Percentiles rank a stretch among this genome's conserved stretches.
Evolutionary conservation across 768 basidiomycete genomes (phyloP).

Genomic region (Suillus subalutaceus): DNA sequence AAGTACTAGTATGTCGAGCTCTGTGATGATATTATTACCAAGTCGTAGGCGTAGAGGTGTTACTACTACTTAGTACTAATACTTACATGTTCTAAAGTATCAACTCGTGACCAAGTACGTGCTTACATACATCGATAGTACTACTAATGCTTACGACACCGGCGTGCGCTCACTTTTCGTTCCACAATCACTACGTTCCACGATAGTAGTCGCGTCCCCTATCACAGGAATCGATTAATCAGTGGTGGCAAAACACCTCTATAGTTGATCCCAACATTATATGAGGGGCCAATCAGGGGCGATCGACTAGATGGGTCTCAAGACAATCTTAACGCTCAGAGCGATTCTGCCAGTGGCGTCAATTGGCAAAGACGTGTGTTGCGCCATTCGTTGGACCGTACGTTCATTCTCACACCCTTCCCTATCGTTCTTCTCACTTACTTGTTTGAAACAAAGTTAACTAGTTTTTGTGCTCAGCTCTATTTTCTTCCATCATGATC

Average conservation of each 20-base stretch:
- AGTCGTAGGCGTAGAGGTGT: neutral
- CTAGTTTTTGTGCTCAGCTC: neutral
- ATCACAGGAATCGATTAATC: neutral
- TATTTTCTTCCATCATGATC: neutral
- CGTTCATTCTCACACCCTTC: neutral
- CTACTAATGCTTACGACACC: too few species aligned
- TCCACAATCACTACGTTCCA: too few species aligned
- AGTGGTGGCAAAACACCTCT: neutral
- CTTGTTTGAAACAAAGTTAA: neutral
- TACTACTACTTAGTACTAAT: too few species aligned
- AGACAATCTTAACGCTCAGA: neutral
- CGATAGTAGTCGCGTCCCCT: too few species aligned
- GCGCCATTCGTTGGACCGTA: neutral
- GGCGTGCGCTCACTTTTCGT: neutral
- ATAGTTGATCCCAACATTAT: neutral
- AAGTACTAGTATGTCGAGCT: neutral
- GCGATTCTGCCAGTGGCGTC: neutral
- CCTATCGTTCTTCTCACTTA: neutral
- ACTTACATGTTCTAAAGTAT: too few species aligned
- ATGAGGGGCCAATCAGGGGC: too few species aligned
- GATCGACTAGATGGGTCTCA: too few species aligned
- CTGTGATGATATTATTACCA: neutral
- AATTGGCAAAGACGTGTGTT: too few species aligned
- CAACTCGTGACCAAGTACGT: too few species aligned
- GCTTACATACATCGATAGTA: too few species aligned